Evolutionary conservation across 108 stramenopile species (phyloP), one percentile per base, ranked within the genome.

Genomic region (Hondaea fermentalgiana): DNA sequence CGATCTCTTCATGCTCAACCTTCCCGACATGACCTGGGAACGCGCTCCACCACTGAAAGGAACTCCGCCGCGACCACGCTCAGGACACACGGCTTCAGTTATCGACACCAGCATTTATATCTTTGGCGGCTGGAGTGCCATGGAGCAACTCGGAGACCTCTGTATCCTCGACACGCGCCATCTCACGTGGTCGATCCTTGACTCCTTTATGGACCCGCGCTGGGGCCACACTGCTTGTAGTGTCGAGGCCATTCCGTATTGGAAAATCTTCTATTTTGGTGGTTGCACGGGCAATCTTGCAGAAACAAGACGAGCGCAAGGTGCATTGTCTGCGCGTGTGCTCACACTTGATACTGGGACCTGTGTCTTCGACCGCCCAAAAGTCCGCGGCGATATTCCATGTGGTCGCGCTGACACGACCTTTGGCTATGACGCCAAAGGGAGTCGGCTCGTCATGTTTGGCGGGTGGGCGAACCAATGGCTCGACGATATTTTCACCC

Each of bases 181-280:
- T 4, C 35, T 88, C 51, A 92, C 91, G 0, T 96, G 96, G 96
- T 89, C 92, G 43, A 88, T 87, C 87, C 72, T 91, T 42, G 90
- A 91, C 71, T 87, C 91, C 21, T 92, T 88, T 5, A 91, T 87
- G 88, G 90, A 92, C 57, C 90, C 92, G 60, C 57, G 89, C 89
- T 35, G 92, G 91, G 25, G 91, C 88, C 14, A 42, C 87, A 83
- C 76, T 8, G 45, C 76, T 6, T 83, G 76, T 23, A 47, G 49
- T 16, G 95, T 96, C 19, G 90, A 90, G 44, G 95, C 96, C 19
- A 95, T 96, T 5, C 96, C 96, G 2, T 90, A 95, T 87, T 95
- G 95, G 94, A 95, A 95, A 58, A 91, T 96, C 0, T 96, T 96
- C 72, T 89, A 95, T n/a, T 96, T 96, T 87, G 96, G 96, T 12